Conservation (phyloP, 352 stramenopile species). For the Nothophytophthora sp. region DNA sequence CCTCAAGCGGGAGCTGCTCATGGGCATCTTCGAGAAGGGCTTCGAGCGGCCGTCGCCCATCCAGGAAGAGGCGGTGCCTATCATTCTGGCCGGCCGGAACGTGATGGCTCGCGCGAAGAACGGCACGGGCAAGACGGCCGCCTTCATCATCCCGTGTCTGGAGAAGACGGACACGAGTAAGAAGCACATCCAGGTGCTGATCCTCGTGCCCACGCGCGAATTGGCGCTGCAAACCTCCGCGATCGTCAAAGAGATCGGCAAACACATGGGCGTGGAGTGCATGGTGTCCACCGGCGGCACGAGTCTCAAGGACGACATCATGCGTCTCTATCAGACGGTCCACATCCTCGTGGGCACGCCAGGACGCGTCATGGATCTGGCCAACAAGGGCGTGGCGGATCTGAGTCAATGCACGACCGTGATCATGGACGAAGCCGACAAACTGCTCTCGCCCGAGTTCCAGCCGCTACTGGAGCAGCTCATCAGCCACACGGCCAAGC, state of each 20-base stretch:
- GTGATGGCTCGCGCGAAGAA: slow-evolving; percentile 99
- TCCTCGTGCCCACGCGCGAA: slow-evolving; percentile 98
- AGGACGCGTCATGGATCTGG: slow-evolving; percentile 98
- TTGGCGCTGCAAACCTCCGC: slow-evolving; percentile 98
- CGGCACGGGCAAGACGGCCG: slow-evolving; percentile 99
- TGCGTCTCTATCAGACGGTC: slow-evolving; percentile 98
- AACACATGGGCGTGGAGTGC: slow-evolving; percentile 96
- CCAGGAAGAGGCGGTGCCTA: slow-evolving; percentile 99
- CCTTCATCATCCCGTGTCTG: slow-evolving; percentile 99
- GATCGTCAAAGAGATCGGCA: slow-evolving; percentile 99
- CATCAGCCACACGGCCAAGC: slow-evolving; percentile 91
- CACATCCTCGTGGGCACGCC: slow-evolving; percentile 99
- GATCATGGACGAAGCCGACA: slow-evolving; percentile 99
- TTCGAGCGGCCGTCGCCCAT: slow-evolving; percentile 99
- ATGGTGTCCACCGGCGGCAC: slow-evolving; percentile 99
- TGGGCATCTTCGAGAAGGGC: slow-evolving; percentile 99
- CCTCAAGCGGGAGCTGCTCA: slow-evolving; percentile 98
- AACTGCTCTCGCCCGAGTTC: slow-evolving; percentile 98
- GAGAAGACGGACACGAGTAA: slow-evolving; percentile 98
- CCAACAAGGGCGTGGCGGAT: slow-evolving; percentile 98
- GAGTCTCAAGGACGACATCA: slow-evolving; percentile 99
- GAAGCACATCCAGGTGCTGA: slow-evolving; percentile 98
- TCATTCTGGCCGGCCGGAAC: slow-evolving; percentile 98
- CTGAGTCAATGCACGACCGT: slow-evolving; percentile 97
- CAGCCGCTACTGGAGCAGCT: slow-evolving; percentile 98